These are phyloP conservation scores for Syzygium syzygioides DNA, from an alignment of 441 rosid genomes.

Conservation along the genomic window DNA sequence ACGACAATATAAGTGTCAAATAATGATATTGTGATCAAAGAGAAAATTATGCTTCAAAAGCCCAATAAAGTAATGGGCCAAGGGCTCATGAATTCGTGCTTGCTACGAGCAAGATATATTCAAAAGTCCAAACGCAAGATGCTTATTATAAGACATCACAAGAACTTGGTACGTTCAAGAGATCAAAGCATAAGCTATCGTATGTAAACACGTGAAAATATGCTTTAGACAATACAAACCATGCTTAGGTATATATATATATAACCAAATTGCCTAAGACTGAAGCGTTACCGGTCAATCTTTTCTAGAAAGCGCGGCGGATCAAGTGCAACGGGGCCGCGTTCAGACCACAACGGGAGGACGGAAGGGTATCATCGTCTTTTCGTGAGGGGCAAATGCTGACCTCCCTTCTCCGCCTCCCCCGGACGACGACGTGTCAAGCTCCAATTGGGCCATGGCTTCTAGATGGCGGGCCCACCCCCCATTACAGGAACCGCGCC, in stretches of 20 bases:
- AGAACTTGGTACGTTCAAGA: not conserved
- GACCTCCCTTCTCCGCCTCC: not conserved
- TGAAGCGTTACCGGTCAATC: not conserved
- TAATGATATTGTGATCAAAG: not conserved
- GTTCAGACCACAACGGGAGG: not conserved
- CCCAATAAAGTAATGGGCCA: too few species aligned
- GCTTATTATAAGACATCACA: rapidly evolving
- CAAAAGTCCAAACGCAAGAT: not conserved
- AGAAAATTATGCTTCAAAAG: too few species aligned
- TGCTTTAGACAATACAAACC: not conserved
- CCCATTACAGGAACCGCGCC: not conserved
- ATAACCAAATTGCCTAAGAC: not conserved
- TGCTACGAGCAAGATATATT: not conserved
- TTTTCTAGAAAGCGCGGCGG: not conserved
- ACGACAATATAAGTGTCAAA: not conserved
- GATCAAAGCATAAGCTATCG: rapidly evolving
- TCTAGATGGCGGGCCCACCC: not conserved
- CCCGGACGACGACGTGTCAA: not conserved
- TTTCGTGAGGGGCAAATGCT: not conserved
- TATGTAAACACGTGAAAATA: rapidly evolving
- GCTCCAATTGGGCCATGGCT: not conserved
- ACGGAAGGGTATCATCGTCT: not conserved
- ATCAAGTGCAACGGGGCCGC: not conserved
- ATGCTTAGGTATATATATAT: not conserved
- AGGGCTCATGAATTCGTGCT: too few species aligned